Conservation (phyloP, 179 eudicot species). For the Actinidia arguta region DNA sequence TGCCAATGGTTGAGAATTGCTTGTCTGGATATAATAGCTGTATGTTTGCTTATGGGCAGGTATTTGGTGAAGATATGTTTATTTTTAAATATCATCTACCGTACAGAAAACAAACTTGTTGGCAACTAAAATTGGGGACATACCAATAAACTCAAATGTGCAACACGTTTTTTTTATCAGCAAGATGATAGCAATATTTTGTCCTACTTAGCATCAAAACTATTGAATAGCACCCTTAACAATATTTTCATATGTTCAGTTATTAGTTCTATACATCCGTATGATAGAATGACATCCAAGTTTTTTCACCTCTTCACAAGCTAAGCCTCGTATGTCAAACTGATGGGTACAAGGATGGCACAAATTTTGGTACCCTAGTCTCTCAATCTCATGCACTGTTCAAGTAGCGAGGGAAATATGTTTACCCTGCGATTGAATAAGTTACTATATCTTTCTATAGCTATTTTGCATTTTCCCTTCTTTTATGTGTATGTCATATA, state of each 20-base stretch:
- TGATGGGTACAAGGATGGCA: background rate
- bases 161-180: background rate
- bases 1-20: slow-evolving; percentile 99
- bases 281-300: background rate
- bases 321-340: background rate
- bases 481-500: too few species aligned
- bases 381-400: background rate
- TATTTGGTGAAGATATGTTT: slow-evolving; percentile 22
- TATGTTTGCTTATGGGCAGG: slow-evolving; percentile 99
- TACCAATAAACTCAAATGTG: background rate
- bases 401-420: background rate
- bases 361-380: background rate
- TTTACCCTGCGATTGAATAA: background rate
- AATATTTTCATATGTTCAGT: background rate
- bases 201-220: background rate
- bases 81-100: background rate
- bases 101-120: background rate
- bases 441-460: background rate
- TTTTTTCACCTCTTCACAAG: background rate
- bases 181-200: too few species aligned
- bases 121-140: background rate
- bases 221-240: background rate
- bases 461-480: too few species aligned
- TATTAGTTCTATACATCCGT: background rate
- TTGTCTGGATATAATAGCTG: slow-evolving; percentile 98